A percentile compares a stretch with the other conserved stretches of the same genome.
Evolutionary conservation across 768 basidiomycete species (phyloP).

Genomic region (Amanita polypyramis): DNA sequence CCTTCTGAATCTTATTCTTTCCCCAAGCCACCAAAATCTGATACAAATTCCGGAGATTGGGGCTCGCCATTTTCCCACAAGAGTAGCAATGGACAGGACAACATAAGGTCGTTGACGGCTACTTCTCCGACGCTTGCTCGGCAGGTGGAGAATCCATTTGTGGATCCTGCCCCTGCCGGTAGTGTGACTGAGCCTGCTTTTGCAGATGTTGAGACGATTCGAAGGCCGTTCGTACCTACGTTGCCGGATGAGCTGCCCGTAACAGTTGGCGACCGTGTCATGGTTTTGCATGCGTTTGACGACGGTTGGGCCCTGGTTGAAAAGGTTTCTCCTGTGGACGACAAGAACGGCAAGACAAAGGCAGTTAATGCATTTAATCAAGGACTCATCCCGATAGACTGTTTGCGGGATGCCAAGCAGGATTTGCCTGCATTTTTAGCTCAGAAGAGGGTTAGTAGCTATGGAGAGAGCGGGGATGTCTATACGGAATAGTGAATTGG

Average conservation of each 20-base stretch:
- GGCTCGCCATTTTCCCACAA: constrained; percentile 3
- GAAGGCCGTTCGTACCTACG: constrained; percentile 45
- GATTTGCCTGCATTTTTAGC: constrained; percentile 37
- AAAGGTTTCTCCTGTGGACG: constrained; percentile 19
- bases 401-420: constrained; percentile 40
- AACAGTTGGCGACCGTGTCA: constrained; percentile 37
- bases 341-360: constrained; percentile 17
- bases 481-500: not conserved
- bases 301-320: constrained; percentile 67
- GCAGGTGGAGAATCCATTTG: not conserved
- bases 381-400: constrained; percentile 65
- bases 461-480: constrained; percentile 3
- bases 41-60: constrained; percentile 9
- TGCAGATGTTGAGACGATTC: constrained; percentile 35
- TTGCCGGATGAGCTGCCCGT: constrained; percentile 53
- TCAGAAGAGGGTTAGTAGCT: constrained; percentile 36
- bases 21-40: constrained; percentile 42
- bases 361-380: constrained; percentile 9
- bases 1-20: constrained; percentile 60
- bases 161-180: not conserved
- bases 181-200: constrained; percentile 16
- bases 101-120: not conserved
- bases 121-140: not conserved
- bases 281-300: constrained; percentile 44
- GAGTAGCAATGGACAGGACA: not conserved